These are phyloP conservation scores for Salix caprea DNA, from an alignment of 345 rosid genomes.

Conservation along the genomic window DNA sequence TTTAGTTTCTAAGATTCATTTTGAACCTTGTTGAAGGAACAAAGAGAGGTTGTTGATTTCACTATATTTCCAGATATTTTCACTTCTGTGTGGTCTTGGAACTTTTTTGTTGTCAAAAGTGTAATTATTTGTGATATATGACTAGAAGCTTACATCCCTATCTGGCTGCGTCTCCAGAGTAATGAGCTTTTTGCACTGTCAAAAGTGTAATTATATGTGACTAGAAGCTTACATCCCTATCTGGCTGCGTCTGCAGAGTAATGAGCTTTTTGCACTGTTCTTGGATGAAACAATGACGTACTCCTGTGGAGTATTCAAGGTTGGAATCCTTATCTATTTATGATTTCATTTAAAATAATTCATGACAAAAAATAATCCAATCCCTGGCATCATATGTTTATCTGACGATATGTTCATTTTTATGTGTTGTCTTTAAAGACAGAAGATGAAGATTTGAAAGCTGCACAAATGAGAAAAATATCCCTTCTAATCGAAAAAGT, in stretches of 20 bases:
- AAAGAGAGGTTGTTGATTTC: background rate
- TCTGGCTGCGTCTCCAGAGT: conserved; percentile 40
- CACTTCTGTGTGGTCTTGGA: background rate
- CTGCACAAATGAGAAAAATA: conserved; percentile 74
- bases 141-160: background rate
- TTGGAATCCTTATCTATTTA: conserved; percentile 8
- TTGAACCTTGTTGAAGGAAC: background rate
- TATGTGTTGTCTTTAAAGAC: conserved; percentile 28
- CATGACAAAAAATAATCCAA: background rate
- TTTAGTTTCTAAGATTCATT: background rate
- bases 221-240: conserved; percentile 1
- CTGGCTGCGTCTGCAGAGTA: conserved; percentile 46
- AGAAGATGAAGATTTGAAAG: conserved; percentile 59
- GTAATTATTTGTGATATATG: background rate
- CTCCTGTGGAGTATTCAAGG: conserved; percentile 84
- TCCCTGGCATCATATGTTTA: background rate
- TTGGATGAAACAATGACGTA: conserved; percentile 89
- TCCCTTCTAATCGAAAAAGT: conserved; percentile 69
- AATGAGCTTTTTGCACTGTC: conserved; percentile 73
- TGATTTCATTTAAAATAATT: background rate
- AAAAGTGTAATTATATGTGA: background rate
- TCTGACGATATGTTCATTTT: background rate
- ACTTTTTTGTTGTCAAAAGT: background rate
- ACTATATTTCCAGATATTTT: no score
- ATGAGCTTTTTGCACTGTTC: conserved; percentile 69